Percentiles rank a stretch among this genome's conserved stretches.
These are phyloP conservation scores for Starmerella khaoyaiensis DNA, from an alignment of 805 yeast genomes.

Conservation along the genomic window DNA sequence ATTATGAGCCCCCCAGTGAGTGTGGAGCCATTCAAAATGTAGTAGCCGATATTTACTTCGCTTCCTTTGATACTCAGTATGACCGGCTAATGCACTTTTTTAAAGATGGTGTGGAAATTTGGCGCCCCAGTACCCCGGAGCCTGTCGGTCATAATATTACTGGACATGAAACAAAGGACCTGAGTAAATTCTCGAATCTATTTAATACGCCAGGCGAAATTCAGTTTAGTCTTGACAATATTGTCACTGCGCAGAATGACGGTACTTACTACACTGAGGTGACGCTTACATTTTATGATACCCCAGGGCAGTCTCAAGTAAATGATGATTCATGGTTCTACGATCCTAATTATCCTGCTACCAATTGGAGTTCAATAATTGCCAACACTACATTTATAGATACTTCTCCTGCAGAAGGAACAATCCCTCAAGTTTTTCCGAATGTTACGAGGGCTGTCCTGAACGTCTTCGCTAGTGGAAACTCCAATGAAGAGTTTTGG, in stretches of 20 bases:
- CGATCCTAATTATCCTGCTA: not conserved
- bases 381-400: constrained; percentile 1
- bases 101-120: constrained; percentile 47
- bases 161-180: constrained; percentile 49
- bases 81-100: constrained; percentile 33
- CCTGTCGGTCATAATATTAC: constrained; percentile 43
- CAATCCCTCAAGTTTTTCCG: constrained; percentile 29
- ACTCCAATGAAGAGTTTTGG: constrained; percentile 75
- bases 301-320: constrained; percentile 6
- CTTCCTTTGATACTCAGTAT: constrained; percentile 28
- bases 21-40: constrained; percentile 27
- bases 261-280: constrained; percentile 49
- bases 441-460: constrained; percentile 49
- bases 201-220: constrained; percentile 34
- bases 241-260: constrained; percentile 35
- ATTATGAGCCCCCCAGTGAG: constrained; percentile 26
- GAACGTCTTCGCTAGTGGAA: constrained; percentile 55
- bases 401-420: constrained; percentile 2
- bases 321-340: constrained; percentile 13
- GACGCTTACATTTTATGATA: constrained; percentile 38
- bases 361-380: constrained; percentile 3
- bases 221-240: constrained; percentile 53
- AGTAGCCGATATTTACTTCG: constrained; percentile 22
- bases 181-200: constrained; percentile 42
- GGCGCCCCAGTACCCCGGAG: constrained; percentile 70